Evolutionary conservation across 2,329 filamentous ascomycete genomes (phyloP), one percentile per base, ranked within the genome.

Genomic region (Penicillium sp.): DNA sequence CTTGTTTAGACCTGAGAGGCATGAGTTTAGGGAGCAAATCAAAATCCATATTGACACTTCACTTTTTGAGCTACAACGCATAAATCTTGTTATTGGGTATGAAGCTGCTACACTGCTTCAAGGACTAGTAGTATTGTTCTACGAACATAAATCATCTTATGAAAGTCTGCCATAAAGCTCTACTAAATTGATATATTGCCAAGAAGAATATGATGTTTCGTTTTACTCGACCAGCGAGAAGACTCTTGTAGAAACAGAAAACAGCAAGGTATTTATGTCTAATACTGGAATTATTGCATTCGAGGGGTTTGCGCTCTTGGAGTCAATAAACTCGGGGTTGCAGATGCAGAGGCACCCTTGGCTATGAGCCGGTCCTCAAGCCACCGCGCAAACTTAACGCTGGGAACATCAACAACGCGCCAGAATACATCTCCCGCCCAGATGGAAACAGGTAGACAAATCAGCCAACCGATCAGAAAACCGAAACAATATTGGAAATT

Each of bases 351-450:
- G 11, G 46, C 27, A 16, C 53, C 52, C 37, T 71, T 70, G 1
- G 66, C 63, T 29, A 69, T 60, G 27, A 73, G 56, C 37, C 65
- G 66, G 43, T 66, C 67, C 65, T 82, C 82, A 26, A 84, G 57
- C 75, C 80, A 82, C 44, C 77, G 73, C 3, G 81, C 78, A 62
- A 84, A 77, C 49, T 75, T 77, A 8, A 84, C 74, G 66, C 79
- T 76, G 1, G 79, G 79, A 3, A 74, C 70, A 68, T 87, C 85
- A 6, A 87, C 76, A 1, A 71, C 71, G 27, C 84, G 77, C 82
- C 83, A 86, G 64, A 86, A 86, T 3, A 87, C 55, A 68, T 87
- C 85, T 1, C 82, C 81, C 5, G 78, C 75, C 79, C 83, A 86
- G 6, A 86, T 73, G 0, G 81, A 70, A 27, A 77, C 53, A 7